A percentile compares a stretch with the other conserved stretches of the same genome.
Evolutionary conservation across 106 monocot genomes (phyloP).

Genomic region (Dendrobium officinale): DNA sequence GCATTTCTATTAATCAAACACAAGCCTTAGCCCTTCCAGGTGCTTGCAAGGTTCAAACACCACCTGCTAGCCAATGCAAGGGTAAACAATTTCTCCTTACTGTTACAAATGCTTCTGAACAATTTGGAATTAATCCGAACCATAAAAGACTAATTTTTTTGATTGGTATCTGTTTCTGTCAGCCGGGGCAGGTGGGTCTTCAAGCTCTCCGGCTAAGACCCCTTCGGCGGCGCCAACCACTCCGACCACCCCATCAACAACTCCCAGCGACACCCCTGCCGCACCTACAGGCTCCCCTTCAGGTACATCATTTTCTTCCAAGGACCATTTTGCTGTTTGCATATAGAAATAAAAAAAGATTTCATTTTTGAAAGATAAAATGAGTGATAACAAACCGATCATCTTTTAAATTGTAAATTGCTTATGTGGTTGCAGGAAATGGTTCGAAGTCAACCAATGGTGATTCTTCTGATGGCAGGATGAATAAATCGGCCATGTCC

Average conservation of each 20-base stretch:
- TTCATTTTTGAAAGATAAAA: not conserved
- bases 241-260: conserved; percentile 8
- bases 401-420: no score
- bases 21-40: conserved; percentile 13
- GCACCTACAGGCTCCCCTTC: not conserved
- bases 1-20: conserved; percentile 31
- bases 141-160: not conserved
- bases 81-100: conserved; percentile 12
- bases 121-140: no score
- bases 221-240: not conserved
- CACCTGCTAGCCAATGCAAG: conserved; percentile 51
- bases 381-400: not conserved
- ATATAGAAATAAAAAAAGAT: not conserved
- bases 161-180: not conserved
- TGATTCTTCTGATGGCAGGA: conserved; percentile 1
- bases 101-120: not conserved
- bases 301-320: not conserved
- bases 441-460: conserved; percentile 7
- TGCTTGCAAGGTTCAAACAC: conserved; percentile 21
- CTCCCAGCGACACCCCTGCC: not conserved
- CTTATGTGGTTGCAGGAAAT: not conserved
- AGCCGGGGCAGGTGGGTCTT: not conserved
- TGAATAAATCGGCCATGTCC: not conserved
- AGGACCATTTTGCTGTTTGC: not conserved
- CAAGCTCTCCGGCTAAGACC: conserved; percentile 4